These are phyloP conservation scores for Neopestalotiopsis rosae DNA, from an alignment of 2,329 filamentous ascomycete genomes.

Conservation along the genomic window DNA sequence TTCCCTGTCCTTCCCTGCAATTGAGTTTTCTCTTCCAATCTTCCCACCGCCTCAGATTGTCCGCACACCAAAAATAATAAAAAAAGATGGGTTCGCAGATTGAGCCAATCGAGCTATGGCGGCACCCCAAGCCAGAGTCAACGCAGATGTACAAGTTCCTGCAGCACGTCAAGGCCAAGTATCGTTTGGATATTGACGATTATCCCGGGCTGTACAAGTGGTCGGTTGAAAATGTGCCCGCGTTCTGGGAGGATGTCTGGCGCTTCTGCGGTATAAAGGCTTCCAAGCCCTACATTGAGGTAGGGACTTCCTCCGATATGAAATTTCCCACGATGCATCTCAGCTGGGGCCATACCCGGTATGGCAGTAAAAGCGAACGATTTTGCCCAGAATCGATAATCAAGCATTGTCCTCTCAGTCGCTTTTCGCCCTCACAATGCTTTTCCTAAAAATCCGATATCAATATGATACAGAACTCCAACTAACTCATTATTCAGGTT, in stretches of 20 bases:
- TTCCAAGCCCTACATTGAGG: constrained; percentile 65
- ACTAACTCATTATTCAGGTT: constrained; percentile 53
- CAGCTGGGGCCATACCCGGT: neutral
- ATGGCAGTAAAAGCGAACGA: neutral
- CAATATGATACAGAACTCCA: neutral
- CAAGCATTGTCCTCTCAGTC: neutral
- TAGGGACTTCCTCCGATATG: constrained; percentile 40
- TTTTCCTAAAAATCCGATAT: neutral
- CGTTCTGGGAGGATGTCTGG: constrained; percentile 90
- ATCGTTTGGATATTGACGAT: constrained; percentile 64
- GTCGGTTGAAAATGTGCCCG: constrained; percentile 77
- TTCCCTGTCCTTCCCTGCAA: no score
- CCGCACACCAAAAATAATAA: neutral
- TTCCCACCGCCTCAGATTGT: neutral
- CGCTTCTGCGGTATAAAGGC: constrained; percentile 78
- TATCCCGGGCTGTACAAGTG: constrained; percentile 84
- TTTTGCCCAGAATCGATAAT: neutral
- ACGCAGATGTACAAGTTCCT: constrained; percentile 79
- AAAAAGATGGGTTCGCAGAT: constrained; percentile 29
- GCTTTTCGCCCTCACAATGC: neutral
- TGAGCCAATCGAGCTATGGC: constrained; percentile 66
- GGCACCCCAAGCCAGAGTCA: constrained; percentile 67
- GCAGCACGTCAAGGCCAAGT: constrained; percentile 69
- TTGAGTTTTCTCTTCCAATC: neutral
- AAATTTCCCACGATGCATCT: no score